Base-by-base conservation (phyloP, 2,329 filamentous ascomycete species). In the Chaetomium globosum region DNA sequence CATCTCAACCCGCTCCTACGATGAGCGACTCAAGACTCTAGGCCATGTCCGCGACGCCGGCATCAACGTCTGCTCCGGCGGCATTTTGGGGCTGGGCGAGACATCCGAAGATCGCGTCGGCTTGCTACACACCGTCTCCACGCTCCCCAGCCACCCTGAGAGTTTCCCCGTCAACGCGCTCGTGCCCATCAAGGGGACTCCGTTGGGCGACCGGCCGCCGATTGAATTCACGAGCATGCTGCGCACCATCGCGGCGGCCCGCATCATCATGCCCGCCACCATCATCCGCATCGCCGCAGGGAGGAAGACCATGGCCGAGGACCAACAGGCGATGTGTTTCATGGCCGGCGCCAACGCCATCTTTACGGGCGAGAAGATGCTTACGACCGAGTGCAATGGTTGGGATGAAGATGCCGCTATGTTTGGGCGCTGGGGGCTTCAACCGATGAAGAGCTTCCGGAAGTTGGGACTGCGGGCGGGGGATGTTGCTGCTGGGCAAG, bases 291-390 rank as follows among this genome's bases (percentile, higher is more conserved):
- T 96, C 56, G 93, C 93, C 0, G 93, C 93, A 0, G 93, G 93
- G 2, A 83, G 93, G 55, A 93, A 91, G 75, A 91, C 88, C 13
- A 89, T 97, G 85, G 84, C 86, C 4, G 93, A 97, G 79, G 92
- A 95, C 78, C 89, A 96, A 80, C 93, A 97, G 79, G 88, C 92
- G 16, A 76, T 94, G 70, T 96, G 92, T 77, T 97, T 96, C 80
- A 89, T 91, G 85, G 92, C 92, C 0, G 93, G 93, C 16, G 93
- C 93, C 0, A 97, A 97, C 73, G 93, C 93, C n/a, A 89, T 97
- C 39, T 97, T 97, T 75, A 97, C 93, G 0, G 93, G 93, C 9
- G 93, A 97, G 80, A 96, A 94, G 83, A 96, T 97, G 93, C 77
- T 96, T 78, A 97, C 93, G 4, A 97, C 93, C 0, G 91, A 93